Evolutionary conservation across 805 yeast species (phyloP).

Genomic region (Metschnikowia reukaufii): DNA sequence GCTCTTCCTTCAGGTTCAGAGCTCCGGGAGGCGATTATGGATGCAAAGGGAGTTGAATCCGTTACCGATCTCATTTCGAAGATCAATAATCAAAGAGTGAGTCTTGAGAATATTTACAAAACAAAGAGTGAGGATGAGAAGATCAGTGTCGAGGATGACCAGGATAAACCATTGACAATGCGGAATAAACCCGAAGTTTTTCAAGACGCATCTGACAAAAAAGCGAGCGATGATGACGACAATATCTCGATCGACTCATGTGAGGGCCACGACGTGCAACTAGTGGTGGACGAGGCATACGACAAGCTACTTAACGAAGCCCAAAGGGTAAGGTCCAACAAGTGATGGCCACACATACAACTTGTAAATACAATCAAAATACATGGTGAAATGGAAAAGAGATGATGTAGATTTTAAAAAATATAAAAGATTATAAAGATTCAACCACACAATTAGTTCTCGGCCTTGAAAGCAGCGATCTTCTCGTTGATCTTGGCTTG

Average conservation of each 20-base stretch:
- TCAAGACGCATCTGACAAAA: conserved; percentile 8
- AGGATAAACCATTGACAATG: conserved; percentile 2
- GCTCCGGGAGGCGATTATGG: conserved; percentile 60
- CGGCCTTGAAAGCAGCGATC: conserved; percentile 86
- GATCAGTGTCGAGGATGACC: neutral
- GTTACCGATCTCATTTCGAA: conserved; percentile 66
- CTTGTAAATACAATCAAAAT: neutral
- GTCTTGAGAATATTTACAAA: conserved; percentile 50
- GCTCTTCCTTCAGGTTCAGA: conserved; percentile 56
- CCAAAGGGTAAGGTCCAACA: conserved; percentile 59
- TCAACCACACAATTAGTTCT: conserved; percentile 31
- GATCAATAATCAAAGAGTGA: conserved; percentile 55
- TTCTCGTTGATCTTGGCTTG: conserved; percentile 84
- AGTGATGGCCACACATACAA: conserved; percentile 14
- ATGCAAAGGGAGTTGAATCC: conserved; percentile 73
- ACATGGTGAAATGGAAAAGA: too few relatives aligned
- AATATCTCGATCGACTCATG: conserved; percentile 31
- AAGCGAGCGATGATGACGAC: conserved; percentile 19
- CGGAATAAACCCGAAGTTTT: conserved; percentile 2
- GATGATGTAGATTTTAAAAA: too few relatives aligned
- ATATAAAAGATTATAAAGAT: neutral
- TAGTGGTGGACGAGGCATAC: conserved; percentile 68
- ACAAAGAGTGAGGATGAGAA: conserved; percentile 11
- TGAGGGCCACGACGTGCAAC: conserved; percentile 27
- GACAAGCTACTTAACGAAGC: conserved; percentile 71